Conservation (phyloP, 148 eudicot species). For the Spergularia bocconei region DNA sequence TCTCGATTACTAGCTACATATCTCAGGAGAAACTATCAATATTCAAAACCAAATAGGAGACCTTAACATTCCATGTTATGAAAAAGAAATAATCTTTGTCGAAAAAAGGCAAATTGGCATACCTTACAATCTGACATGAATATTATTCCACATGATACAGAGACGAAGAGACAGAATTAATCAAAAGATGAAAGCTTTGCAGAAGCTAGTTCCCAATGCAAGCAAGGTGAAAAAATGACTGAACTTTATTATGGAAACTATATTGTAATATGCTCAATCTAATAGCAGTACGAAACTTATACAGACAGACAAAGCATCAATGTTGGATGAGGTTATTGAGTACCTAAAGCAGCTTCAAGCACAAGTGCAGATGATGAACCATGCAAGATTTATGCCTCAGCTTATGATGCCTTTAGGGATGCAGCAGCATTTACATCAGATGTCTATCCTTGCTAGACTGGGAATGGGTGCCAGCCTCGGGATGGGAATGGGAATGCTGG, state of each 20-base stretch:
- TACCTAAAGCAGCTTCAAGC: slow-evolving; percentile 84
- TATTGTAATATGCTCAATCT: neutral
- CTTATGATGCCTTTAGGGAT: slow-evolving; percentile 66
- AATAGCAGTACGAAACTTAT: neutral
- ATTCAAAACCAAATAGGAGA: neutral
- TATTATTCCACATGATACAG: slow-evolving; percentile 29
- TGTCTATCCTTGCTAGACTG: slow-evolving; percentile 70
- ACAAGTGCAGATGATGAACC: slow-evolving; percentile 69
- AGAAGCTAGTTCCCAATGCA: slow-evolving; percentile 84
- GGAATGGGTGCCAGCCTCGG: slow-evolving; percentile 63
- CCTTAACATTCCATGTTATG: neutral
- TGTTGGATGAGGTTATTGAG: slow-evolving; percentile 89
- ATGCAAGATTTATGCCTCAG: slow-evolving; percentile 53
- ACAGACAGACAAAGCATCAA: slow-evolving; percentile 94
- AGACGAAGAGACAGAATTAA: slow-evolving; percentile 83
- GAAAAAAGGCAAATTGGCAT: slow-evolving; percentile 1
- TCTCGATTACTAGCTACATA: neutral
- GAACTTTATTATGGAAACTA: too few relatives aligned
- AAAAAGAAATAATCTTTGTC: neutral
- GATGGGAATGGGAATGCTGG: slow-evolving; percentile 61
- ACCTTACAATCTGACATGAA: slow-evolving; percentile 27
- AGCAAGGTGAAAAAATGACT: slow-evolving; percentile 52
- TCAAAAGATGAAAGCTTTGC: slow-evolving; percentile 88
- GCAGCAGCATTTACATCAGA: slow-evolving; percentile 75
- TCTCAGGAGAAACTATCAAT: neutral